phyloP scores from a whole-genome alignment of 2,329 filamentous ascomycete species.

The Neopestalotiopsis clavispora region DNA sequence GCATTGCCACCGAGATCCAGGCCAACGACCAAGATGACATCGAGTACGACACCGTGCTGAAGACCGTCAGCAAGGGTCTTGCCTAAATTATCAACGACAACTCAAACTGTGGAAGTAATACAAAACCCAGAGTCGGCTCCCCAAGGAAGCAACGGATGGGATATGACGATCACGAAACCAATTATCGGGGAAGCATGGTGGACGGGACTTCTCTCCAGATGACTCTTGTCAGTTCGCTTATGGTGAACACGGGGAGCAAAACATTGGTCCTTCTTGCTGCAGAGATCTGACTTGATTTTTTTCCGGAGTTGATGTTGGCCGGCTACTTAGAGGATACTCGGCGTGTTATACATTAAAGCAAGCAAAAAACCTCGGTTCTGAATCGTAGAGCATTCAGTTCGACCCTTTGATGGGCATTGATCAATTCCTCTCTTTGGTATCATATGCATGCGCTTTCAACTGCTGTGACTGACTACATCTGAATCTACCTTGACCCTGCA shows the following conservation, averaged over 20 bases:
- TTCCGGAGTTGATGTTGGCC: slow-evolving; percentile 38
- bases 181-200: slow-evolving; percentile 15
- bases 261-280: slow-evolving; percentile 33
- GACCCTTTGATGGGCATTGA: slow-evolving; percentile 22
- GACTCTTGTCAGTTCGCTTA: slow-evolving; percentile 2
- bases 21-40: slow-evolving; percentile 86
- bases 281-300: slow-evolving; percentile 35
- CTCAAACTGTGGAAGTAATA: neutral
- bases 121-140: neutral
- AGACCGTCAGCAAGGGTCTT: slow-evolving; percentile 65
- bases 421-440: slow-evolving; percentile 15
- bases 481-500: slow-evolving; percentile 28
- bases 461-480: neutral
- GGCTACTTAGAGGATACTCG: slow-evolving; percentile 18
- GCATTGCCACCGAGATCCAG: slow-evolving; percentile 78
- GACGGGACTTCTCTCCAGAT: slow-evolving; percentile 17
- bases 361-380: slow-evolving; percentile 31
- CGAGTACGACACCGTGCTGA: slow-evolving; percentile 74
- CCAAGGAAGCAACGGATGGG: slow-evolving; percentile 9
- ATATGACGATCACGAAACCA: slow-evolving; percentile 20
- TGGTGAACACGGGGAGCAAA: slow-evolving; percentile 14
- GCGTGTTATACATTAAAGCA: slow-evolving; percentile 33
- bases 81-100: slow-evolving; percentile 4
- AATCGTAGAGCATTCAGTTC: slow-evolving; percentile 35
- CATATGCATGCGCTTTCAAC: slow-evolving; percentile 12